Evolutionary conservation across 2,329 filamentous ascomycete species (phyloP), one percentile per base, ranked within the genome.

Genomic region (Pestalotiopsis sp.): DNA sequence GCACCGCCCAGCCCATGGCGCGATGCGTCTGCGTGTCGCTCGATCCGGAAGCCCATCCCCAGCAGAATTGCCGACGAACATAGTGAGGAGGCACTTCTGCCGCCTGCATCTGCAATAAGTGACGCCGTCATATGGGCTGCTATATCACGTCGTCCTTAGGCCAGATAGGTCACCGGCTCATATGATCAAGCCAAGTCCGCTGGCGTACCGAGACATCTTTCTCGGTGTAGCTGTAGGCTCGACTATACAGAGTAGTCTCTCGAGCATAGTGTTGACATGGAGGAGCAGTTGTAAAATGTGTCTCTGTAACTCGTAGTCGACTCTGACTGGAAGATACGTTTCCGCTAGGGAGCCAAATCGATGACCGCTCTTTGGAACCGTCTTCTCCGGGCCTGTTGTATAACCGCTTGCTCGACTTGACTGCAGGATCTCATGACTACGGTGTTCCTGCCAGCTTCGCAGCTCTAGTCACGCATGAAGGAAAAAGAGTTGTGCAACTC

Each of bases 11-110:
- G 9, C 57, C 17, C 59, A 62, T 62, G 36, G 59, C 31, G 31
- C 36, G 13, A 62, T 62, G 59, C 59, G 31, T 62, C 59, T 62
- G 59, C 59, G 36, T 20, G 27, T 62, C 25, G 59, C 59, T 36
- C 59, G 59, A 62, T 62, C 27, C 59, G 59, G 61, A 25, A 64
- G 38, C 61, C 61, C 45, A 62, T 36, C 41, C 61, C 23, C 38
- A 49, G 61, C 61, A 64, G 23, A 59, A 12, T 6, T 52, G 31
- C 61, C 38, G 36, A n/a, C 61, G 38, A 64, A 39, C 38, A 64
- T 39, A 49, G 23, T 14, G 20, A 14, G 27, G 57, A 59, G 20
- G 27, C 14, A 62, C 31, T n/a, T 36, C 20, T 20, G 31, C 59
- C 36, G 59, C 38, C 59, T 12, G 5, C 59, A n/a, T 14, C 17